Evolutionary conservation across 1,284 basidiomycete species (phyloP), one percentile per base, ranked within the genome.

Genomic region (Lentinula novae-zelandiae): DNA sequence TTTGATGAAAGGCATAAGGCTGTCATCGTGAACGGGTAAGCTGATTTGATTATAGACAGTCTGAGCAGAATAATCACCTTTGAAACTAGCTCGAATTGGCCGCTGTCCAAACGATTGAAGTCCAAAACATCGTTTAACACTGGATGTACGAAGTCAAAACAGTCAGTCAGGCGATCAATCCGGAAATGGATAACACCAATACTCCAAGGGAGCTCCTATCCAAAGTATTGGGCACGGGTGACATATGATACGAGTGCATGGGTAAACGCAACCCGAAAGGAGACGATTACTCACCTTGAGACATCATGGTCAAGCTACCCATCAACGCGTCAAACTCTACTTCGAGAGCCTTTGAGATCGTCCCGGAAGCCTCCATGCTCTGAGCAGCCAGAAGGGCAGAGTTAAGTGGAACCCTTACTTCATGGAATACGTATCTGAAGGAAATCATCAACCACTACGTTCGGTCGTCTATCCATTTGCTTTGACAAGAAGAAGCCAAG

Each of bases 321-420:
- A 85, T 83, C n/a, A 91, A 75, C 7, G 85, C 86, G 64, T 79
- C 79, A 66, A 85, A 85, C 69, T 87, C 86, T 46, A 87, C 78
- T 56, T 82, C 82, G 60, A 82, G 77, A 7, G 76, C 72, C 63
- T 76, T 75, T 3, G 75, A 72, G 49, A 87, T 74, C 3, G 75
- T 73, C 12, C 78, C 76, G 0, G 73, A 79, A 1, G 85, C 86
- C 62, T 86, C 82, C 75, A 90, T 82, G 67, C 91, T 91, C 72
- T 91, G 90, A 7, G 89, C 82, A 0, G 88, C 88, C 15, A 91
- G 75, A 10, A 89, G 76, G 1, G 93, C 94, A 42, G 93, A 95
- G 70, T 96, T 96, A 63, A 96, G 78, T 17, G 95, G 94, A 48
- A 96, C 94, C 65, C 94, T 86, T 70, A 94, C 93, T 78, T 84